phyloP scores from a whole-genome alignment of 176 grass and related monocot genomes.

The Carex parvula region DNA sequence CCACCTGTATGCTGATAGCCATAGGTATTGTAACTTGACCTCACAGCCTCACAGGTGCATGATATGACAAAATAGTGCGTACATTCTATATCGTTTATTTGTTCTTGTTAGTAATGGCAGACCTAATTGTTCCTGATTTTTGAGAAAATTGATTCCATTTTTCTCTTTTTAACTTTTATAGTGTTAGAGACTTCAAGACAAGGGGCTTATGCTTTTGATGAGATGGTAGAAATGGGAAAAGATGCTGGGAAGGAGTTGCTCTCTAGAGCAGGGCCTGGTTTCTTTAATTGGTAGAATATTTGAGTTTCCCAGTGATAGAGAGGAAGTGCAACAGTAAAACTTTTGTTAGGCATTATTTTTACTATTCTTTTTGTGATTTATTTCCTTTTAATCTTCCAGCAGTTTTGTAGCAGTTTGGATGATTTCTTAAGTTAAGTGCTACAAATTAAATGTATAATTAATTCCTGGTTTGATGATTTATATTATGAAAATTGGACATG shows the following conservation, averaged over 20 bases:
- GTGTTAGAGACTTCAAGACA: conserved; percentile 84
- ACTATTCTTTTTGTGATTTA: conserved; percentile 16
- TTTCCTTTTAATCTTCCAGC: background rate
- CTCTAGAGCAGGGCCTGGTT: conserved; percentile 64
- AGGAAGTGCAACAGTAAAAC: background rate
- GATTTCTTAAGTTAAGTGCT: background rate
- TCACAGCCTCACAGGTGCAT: background rate
- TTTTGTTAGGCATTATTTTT: conserved; percentile 17
- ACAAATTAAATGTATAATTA: background rate
- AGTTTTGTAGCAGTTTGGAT: background rate
- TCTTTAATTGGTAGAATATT: conserved; percentile 61
- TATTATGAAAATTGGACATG: background rate
- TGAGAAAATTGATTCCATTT: background rate
- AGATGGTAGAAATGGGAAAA: conserved; percentile 87
- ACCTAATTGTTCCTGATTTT: background rate
- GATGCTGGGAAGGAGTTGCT: conserved; percentile 89
- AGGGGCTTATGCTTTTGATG: conserved; percentile 55
- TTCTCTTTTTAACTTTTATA: conserved; percentile 4
- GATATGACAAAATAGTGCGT: background rate
- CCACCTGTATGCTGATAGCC: background rate
- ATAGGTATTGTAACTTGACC: background rate
- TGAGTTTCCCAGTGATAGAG: background rate
- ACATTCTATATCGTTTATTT: background rate
- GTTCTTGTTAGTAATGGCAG: background rate
- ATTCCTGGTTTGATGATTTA: background rate